A percentile compares a stretch with the other conserved stretches of the same genome.
phyloP scores from a whole-genome alignment of 768 basidiomycete genomes.

The Hemileccinum impolitum region DNA sequence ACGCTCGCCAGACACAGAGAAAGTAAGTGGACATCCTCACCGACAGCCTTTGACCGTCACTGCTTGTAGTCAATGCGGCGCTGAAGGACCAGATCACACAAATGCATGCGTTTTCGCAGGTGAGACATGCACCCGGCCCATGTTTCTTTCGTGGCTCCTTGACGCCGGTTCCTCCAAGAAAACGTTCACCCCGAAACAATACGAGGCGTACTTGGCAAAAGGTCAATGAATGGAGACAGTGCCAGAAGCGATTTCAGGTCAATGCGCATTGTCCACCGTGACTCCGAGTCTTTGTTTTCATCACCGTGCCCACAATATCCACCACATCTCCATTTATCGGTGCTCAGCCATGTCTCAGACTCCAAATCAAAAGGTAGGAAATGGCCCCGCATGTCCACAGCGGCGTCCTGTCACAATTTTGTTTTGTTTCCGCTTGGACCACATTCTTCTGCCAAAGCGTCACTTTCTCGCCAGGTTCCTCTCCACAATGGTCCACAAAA shows the following conservation, averaged over 20 bases:
- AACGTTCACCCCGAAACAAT: constrained; percentile 71
- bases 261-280: too few relatives aligned
- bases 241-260: too few relatives aligned
- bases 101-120: constrained; percentile 90
- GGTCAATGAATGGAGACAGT: constrained; percentile 6
- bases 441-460: constrained; percentile 1
- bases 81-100: constrained; percentile 72
- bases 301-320: background rate
- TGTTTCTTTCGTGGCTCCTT: background rate
- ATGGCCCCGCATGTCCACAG: background rate
- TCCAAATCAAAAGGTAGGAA: background rate
- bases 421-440: constrained; percentile 12
- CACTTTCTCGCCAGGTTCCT: background rate
- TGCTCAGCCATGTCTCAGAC: constrained; percentile 3
- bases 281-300: constrained; percentile 13
- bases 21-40: constrained; percentile 41
- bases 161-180: constrained; percentile 47
- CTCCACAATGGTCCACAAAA: constrained; percentile 2
- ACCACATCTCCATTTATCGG: background rate
- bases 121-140: too few relatives aligned
- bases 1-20: constrained; percentile 75
- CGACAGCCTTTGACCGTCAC: constrained; percentile 6
- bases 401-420: background rate
- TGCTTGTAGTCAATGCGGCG: constrained; percentile 72
- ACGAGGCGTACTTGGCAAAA: constrained; percentile 46